These are phyloP conservation scores for Pilasporangium apinafurcum DNA, from an alignment of 352 stramenopile genomes.

Conservation along the genomic window DNA sequence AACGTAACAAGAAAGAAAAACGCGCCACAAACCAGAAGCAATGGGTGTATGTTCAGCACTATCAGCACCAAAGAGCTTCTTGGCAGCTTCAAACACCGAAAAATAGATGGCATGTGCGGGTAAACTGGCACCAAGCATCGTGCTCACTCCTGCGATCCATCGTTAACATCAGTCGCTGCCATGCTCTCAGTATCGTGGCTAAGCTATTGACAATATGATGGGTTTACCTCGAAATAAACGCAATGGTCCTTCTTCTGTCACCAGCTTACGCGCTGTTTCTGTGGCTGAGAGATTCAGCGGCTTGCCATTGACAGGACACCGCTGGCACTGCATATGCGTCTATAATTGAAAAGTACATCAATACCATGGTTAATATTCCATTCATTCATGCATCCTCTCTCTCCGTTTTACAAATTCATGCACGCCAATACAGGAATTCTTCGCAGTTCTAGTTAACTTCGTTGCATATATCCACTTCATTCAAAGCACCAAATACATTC, in stretches of 20 bases:
- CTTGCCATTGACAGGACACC: slow-evolving; percentile 61
- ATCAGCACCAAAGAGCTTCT: slow-evolving; percentile 76
- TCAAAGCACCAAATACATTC: too few relatives aligned
- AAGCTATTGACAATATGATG: background rate
- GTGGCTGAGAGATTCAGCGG: slow-evolving; percentile 46
- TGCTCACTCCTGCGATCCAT: slow-evolving; percentile 93
- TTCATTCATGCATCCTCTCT: background rate
- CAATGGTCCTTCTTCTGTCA: slow-evolving; percentile 59
- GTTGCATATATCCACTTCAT: too few relatives aligned
- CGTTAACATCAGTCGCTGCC: too few relatives aligned
- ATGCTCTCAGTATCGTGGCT: background rate
- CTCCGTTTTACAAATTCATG: background rate
- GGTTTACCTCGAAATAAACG: slow-evolving; percentile 89
- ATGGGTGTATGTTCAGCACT: slow-evolving; percentile 60
- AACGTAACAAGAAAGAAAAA: background rate
- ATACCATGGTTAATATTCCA: background rate
- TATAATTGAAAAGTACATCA: slow-evolving; percentile 48
- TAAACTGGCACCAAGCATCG: slow-evolving; percentile 96
- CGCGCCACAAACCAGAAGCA: slow-evolving; percentile 28
- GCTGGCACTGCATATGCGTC: slow-evolving; percentile 95
- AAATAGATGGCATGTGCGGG: slow-evolving; percentile 95
- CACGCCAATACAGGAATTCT: too few relatives aligned
- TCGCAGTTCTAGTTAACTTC: too few relatives aligned
- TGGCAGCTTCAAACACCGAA: slow-evolving; percentile 89
- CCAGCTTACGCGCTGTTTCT: slow-evolving; percentile 53